Base-by-base conservation (phyloP, 2,329 filamentous ascomycete genomes). In the Diaporthe australafricana region DNA sequence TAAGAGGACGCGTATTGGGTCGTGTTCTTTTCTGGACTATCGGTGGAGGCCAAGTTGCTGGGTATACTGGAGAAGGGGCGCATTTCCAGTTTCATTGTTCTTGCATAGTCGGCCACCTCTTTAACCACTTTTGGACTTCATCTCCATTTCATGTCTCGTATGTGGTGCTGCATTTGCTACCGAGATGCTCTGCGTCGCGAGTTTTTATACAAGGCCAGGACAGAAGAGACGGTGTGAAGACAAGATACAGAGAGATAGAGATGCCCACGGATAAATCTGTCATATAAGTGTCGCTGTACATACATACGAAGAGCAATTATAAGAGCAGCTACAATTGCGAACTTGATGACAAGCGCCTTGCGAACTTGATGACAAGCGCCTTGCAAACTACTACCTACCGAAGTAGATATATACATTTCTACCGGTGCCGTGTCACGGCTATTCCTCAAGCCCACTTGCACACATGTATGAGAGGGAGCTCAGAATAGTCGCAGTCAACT, bases 171-270 rank as follows among this genome's bases (percentile, higher is more conserved):
- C 30, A 22, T 35, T 48, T 25, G 17, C 40, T 35, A 7, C 17
- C 42, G 20, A 63, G 42, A 27, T 48, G 42, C 30, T 48, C 20
- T 48, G n/a, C 32, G 40, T n/a, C 17, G 42, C 42, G 27, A 47
- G 22, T 5, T 20, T 42, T n/a, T n/a, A n/a, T 17, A 63, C 27
- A 48, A 63, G 27, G 25, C 27, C 7, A 63, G 48, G 57, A 63
- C 57, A 48, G 57, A 63, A 40, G 32, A 63, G 57, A 63, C n/a
- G 42, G 8, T 45, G n/a, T 60, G 38, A n/a, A 60, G 17, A 45
- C 56, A 45, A 38, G 38, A 45, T 60, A 60, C 22, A 48, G 42
- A 27, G 27, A 25, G 12, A 32, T 27, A 48, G 30, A 63, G 57
- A 32, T 20, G 14, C 14, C 5, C 20, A 12, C 12, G 42, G 57